Conservation (phyloP, 306 rosid genomes). For the Vicia villosa region DNA sequence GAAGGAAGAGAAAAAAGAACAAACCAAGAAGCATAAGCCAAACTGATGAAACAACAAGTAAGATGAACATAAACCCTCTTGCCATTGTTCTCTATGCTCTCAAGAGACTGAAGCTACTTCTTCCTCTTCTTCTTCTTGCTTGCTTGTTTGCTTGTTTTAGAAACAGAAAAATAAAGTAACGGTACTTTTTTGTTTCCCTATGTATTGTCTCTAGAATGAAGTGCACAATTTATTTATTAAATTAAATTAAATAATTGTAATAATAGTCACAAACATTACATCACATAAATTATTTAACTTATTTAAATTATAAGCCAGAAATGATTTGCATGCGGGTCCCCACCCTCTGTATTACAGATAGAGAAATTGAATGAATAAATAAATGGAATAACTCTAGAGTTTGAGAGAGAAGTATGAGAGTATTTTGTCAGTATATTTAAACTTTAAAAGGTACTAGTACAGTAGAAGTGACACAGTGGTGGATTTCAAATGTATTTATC, state of each 20-base stretch:
- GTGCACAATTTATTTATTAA: background rate
- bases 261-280: background rate
- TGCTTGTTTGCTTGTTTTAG: slow-evolving; percentile 27
- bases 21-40: slow-evolving; percentile 68
- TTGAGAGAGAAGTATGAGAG: background rate
- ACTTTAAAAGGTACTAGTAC: background rate
- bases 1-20: slow-evolving; percentile 35
- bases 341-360: background rate
- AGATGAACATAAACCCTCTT: slow-evolving; percentile 44
- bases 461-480: slow-evolving; percentile 41
- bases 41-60: slow-evolving; percentile 42
- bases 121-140: background rate
- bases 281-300: background rate
- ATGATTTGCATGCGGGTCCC: background rate
- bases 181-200: slow-evolving; percentile 42
- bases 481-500: slow-evolving; percentile 52
- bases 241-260: background rate
- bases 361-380: background rate
- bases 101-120: slow-evolving; percentile 25
- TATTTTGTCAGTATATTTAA: slow-evolving; percentile 37
- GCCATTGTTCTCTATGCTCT: slow-evolving; percentile 43
- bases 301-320: too few species aligned
- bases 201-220: background rate
- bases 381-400: background rate
- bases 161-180: slow-evolving; percentile 45